Evolutionary conservation across 169 alveolate species (phyloP), one percentile per base, ranked within the genome.

Genomic region (Sarcocystis neurona): DNA sequence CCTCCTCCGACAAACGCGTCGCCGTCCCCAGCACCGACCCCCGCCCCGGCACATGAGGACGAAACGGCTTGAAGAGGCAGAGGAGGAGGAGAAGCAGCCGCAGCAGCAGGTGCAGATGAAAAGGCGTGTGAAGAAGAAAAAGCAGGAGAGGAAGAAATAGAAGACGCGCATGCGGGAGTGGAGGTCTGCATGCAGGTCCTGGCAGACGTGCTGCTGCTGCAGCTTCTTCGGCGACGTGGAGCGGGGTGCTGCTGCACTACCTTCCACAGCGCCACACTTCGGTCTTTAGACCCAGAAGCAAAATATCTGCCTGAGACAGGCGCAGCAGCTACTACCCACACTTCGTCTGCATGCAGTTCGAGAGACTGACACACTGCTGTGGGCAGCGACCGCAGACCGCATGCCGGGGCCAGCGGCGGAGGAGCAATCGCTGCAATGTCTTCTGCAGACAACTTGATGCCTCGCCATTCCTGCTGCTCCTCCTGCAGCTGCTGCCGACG

Each of bases 261-360:
- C 6, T 44, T 63, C 75, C 75, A 63, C 39, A 63, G 46, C 15
- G 75, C 75, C 6, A 63, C 43, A 30, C 75, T 63, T 4, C 75
- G 37, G 75, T 63, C 75, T 30, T 63, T 63, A 2, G 75, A 63
- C 43, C 75, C 75, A 15, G 75, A 63, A 20, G 75, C 75, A 30
- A 63, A 63, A 30, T 32, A 63, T 23, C 44, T n/a, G 0, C 44
- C 75, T 63, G 75, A 32, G 46, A 63, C 75, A 15, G 75, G 75
- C 43, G 75, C n/a, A 39, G 75, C 75, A 3, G 30, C 75, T 39
- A 63, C 75, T 3, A 63, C 75, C 75, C 75, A 63, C 46, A 63
- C 75, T 63, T 63, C 75, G 75, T 63, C 75, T 8, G 75, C 34
- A 44, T 63, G 75, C 75, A 18, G 12, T 30, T 63, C 75, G 43